Percentiles rank a stretch among this genome's conserved stretches.
phyloP scores from a whole-genome alignment of 371 early-diverging fungal genomes.

The Mortierella sp. region DNA sequence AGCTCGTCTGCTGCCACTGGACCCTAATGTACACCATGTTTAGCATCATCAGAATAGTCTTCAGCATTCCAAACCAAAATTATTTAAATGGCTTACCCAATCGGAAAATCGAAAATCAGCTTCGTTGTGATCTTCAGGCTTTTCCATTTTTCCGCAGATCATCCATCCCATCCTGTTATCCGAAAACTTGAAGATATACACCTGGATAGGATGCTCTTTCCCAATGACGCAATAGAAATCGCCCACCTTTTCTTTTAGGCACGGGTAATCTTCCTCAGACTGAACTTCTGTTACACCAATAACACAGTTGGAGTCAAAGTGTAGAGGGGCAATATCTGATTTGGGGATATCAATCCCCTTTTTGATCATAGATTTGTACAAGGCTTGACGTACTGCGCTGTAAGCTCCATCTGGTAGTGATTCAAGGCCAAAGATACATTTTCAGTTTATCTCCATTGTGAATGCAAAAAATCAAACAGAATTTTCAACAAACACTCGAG shows the following conservation, averaged over 20 bases:
- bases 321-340: slow-evolving; percentile 19
- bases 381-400: slow-evolving; percentile 19
- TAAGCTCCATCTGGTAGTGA: slow-evolving; percentile 21
- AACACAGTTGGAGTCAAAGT: slow-evolving; percentile 32
- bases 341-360: slow-evolving; percentile 15
- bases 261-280: slow-evolving; percentile 18
- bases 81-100: slow-evolving; percentile 19
- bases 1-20: slow-evolving; percentile 27
- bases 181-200: slow-evolving; percentile 26
- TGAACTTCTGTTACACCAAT: slow-evolving; percentile 27
- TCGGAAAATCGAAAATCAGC: slow-evolving; percentile 26
- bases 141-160: slow-evolving; percentile 36
- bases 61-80: no score
- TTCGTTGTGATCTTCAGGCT: slow-evolving; percentile 25
- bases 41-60: no score
- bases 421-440: no score
- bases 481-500: neutral
- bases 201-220: slow-evolving; percentile 14
- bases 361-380: slow-evolving; percentile 20
- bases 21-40: neutral
- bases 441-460: no score
- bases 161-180: slow-evolving; percentile 28
- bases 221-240: slow-evolving; percentile 28
- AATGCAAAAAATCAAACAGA: neutral
- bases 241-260: slow-evolving; percentile 5